Conservation (phyloP, 2,329 filamentous ascomycete genomes). For the Furcasterigmium furcatum region DNA sequence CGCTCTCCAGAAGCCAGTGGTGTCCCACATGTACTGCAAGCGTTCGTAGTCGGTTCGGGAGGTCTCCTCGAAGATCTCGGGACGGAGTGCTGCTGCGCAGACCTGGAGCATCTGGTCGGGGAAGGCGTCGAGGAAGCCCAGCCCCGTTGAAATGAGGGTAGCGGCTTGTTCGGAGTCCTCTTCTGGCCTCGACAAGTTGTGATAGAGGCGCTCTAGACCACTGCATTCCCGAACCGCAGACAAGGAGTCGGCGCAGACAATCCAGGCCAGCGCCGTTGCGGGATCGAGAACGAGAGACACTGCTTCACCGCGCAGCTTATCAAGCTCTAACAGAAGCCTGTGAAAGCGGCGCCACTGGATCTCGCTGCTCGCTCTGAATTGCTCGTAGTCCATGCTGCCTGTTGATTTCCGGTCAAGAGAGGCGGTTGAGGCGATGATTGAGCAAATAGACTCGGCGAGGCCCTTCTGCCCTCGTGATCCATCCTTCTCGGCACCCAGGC, state of each 20-base stretch:
- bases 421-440: slow-evolving; percentile 67
- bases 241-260: slow-evolving; percentile 78
- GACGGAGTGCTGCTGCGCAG: slow-evolving; percentile 63
- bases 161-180: slow-evolving; percentile 52
- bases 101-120: slow-evolving; percentile 66
- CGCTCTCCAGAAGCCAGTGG: slow-evolving; percentile 72
- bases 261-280: slow-evolving; percentile 71
- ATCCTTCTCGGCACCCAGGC: slow-evolving; percentile 39
- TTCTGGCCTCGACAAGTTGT: slow-evolving; percentile 59
- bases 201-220: slow-evolving; percentile 68
- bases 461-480: slow-evolving; percentile 45
- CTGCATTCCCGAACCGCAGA: slow-evolving; percentile 79
- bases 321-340: slow-evolving; percentile 78
- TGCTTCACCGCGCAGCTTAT: slow-evolving; percentile 80
- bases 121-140: slow-evolving; percentile 68
- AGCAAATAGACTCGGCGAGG: slow-evolving; percentile 73
- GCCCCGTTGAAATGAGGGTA: slow-evolving; percentile 65
- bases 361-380: slow-evolving; percentile 71
- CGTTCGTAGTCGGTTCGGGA: slow-evolving; percentile 68
- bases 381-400: slow-evolving; percentile 69
- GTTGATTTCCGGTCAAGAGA: slow-evolving; percentile 58
- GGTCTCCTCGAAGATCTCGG: slow-evolving; percentile 72
- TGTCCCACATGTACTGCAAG: slow-evolving; percentile 75
- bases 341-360: slow-evolving; percentile 90
- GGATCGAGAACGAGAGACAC: slow-evolving; percentile 74